Base-by-base conservation (phyloP, 257 asterid genomes). In the Rubia yunnanensis region DNA sequence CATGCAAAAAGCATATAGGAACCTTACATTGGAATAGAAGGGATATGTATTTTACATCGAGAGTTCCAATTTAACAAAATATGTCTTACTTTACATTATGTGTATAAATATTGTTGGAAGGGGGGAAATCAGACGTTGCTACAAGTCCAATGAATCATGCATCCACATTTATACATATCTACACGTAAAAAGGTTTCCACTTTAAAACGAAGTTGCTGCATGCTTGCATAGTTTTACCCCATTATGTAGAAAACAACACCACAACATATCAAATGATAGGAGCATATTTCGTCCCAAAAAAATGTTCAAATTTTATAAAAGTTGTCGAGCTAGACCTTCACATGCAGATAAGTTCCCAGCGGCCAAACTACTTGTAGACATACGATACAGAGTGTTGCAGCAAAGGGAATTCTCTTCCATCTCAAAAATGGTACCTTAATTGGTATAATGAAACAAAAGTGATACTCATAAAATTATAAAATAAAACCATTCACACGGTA, bases 331-430 rank as follows among this genome's bases (percentile, higher is more conserved):
- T 34, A 65, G 67, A 92, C 99, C 99, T 92, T 95, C 61, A 92
- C 67, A 68, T 92, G 97, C 83, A 89, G 74, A 85, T 75, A 92
- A 73, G 86, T 89, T 34, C 97, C 99, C 64, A 92, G 77, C 80
- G 88, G 99, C 55, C 90, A 97, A 67, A 87, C 86, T 10, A 97
- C 99, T 55, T 96, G 85, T 18, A 89, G 95, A 11, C 91, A 91
- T 44, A 92, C 85, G 79, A 92, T 89, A 87, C 99, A 92, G 88
- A 88, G 77, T 48, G 99, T 96, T 73, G 96, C 99, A 76, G 86
- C 79, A 44, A 89, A 71, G n/a, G 97, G 95, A 73, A 83, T 87
- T 79, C 97, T 83, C 86, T 92, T 92, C 99, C 97, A 92, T 81
- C 99, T 87, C 70, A 92, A 67, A 74, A 87, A 71, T 1, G 99